Base-by-base conservation (phyloP, 805 yeast species). In the Barnettozyma populi region DNA sequence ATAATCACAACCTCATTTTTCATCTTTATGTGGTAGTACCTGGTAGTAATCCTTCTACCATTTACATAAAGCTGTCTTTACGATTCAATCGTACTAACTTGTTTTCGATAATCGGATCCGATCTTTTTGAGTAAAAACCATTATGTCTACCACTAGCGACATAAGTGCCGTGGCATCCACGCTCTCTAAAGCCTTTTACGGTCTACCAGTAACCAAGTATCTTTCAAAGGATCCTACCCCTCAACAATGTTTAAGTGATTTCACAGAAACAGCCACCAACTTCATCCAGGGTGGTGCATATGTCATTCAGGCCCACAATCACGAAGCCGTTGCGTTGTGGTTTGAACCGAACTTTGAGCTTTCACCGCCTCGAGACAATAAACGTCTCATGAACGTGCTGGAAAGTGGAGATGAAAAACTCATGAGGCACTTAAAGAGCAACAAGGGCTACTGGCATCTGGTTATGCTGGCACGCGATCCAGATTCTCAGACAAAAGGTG, bases 401-500 rank as follows among this genome's bases (percentile, higher is more conserved):
- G 29, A 25, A 10, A 3, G 7, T 7, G 10, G 13, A 7, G 8
- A 25, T 7, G 3, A 25, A 7, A 4, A 25, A 13, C 29, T 7
- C 13, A 7, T 25, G 13, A 23, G n/a, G 41, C 50, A 44, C 51
- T 51, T 29, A 23, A n/a, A 11, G 46, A 41, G 34, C 46, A 50
- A 47, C 25, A 29, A 41, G 18, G 52, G 45, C 19, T 46, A n/a
- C n/a, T 57, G 55, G 55, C 53, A 51, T 16, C 45, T 56, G 16
- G 45, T 52, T 10, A 36, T 52, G 35, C 38, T 55, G 7, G 59
- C 52, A 6, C 52, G 48, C 24, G 50, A 55, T 43, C 50, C 52
- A 9, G 18, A 21, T 20, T 19, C 46, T 18, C 11, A 37, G 20
- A 34, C 47, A 4, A 49, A 48, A 27, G 59, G 59, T 18, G 31